These are phyloP conservation scores for Avena eriantha DNA, from an alignment of 176 grass and related monocot genomes.

Conservation along the genomic window DNA sequence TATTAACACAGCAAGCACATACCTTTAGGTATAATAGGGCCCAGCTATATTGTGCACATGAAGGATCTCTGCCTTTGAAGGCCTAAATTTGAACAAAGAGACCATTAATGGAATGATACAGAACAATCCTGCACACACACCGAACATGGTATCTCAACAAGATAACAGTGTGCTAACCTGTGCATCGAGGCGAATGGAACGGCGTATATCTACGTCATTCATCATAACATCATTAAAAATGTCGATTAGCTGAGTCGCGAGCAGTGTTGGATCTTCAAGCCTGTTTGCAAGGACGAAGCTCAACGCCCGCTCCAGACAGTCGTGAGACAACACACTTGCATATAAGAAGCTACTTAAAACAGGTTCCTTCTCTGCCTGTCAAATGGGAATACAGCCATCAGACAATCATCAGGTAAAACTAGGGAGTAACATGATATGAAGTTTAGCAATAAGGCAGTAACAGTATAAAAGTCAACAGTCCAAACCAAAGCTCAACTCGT, in stretches of 20 bases:
- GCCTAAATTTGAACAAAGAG: constrained; percentile 59
- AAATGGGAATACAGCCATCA: constrained; percentile 22
- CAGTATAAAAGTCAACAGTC: background rate
- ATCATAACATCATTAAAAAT: constrained; percentile 96
- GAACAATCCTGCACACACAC: constrained; percentile 18
- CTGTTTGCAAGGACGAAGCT: constrained; percentile 92
- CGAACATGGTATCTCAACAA: constrained; percentile 19
- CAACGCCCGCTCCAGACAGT: constrained; percentile 81
- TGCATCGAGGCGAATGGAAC: constrained; percentile 94
- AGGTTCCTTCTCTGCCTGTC: constrained; percentile 93
- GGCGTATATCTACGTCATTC: constrained; percentile 74
- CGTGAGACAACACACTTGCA: constrained; percentile 87
- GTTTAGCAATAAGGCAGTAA: background rate
- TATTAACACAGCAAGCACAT: background rate
- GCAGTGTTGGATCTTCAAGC: constrained; percentile 88
- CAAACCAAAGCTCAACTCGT: background rate
- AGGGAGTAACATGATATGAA: constrained; percentile 11
- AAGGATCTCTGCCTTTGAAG: constrained; percentile 97
- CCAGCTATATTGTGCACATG: constrained; percentile 95
- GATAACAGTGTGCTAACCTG: constrained; percentile 58
- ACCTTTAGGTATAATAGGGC: constrained; percentile 96
- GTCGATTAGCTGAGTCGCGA: constrained; percentile 95
- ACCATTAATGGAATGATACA: constrained; percentile 29
- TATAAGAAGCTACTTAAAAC: constrained; percentile 98
- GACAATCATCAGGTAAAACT: background rate